A percentile compares a stretch with the other conserved stretches of the same genome.
phyloP scores from a whole-genome alignment of 257 asterid species.

The Solanum sitiens region DNA sequence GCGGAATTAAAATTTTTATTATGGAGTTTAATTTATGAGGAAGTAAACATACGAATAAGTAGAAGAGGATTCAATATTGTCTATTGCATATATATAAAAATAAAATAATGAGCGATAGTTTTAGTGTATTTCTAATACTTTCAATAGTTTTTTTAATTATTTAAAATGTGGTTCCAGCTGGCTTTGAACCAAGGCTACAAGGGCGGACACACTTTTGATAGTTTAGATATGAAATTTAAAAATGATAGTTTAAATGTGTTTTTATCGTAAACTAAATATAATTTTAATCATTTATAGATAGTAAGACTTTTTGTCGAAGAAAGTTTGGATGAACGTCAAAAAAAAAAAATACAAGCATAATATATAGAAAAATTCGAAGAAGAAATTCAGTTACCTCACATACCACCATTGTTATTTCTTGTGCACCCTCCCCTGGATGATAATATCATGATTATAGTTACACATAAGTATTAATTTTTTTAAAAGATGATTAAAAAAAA shows the following conservation, averaged over 20 bases:
- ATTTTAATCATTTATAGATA: too few species aligned
- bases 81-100: too few species aligned
- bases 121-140: neutral
- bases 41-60: neutral
- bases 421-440: neutral
- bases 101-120: neutral
- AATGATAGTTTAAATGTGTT: too few species aligned
- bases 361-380: neutral
- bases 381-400: neutral
- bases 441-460: neutral
- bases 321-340: neutral
- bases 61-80: neutral
- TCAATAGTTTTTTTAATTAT: too few species aligned
- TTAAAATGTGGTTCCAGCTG: too few species aligned
- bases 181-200: too few species aligned
- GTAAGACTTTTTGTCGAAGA: too few species aligned
- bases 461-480: neutral
- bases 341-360: neutral
- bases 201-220: too few species aligned
- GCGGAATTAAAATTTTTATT: too few species aligned
- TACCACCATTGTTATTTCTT: neutral
- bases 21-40: neutral
- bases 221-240: neutral
- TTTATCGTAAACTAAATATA: too few species aligned
- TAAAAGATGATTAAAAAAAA: neutral